phyloP scores from a whole-genome alignment of 441 rosid genomes.

The Erysimum cheiri region DNA sequence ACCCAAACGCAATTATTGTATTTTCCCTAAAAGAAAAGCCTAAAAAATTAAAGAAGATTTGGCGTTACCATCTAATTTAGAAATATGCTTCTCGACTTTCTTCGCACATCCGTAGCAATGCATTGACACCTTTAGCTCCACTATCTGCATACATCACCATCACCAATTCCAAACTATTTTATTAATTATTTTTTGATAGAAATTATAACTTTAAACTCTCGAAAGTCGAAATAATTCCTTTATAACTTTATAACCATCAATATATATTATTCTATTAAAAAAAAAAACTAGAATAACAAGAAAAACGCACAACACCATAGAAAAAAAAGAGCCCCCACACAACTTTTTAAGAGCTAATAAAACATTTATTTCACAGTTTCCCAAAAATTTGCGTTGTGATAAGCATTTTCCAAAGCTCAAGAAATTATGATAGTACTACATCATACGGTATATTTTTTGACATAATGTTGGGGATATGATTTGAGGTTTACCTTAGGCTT shows the following conservation, averaged over 20 bases:
- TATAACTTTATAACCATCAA: slow-evolving; percentile 5
- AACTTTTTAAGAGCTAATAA: slow-evolving; percentile 34
- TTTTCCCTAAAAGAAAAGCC: slow-evolving; percentile 31
- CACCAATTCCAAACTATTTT: slow-evolving; percentile 7
- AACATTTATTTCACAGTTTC: slow-evolving; percentile 36
- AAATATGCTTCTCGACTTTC: slow-evolving; percentile 87
- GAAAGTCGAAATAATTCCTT: not conserved
- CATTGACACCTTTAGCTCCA: slow-evolving; percentile 87
- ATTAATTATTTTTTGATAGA: not conserved
- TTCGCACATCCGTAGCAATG: slow-evolving; percentile 92
- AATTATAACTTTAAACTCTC: not conserved
- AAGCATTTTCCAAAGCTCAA: slow-evolving; percentile 39
- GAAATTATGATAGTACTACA: slow-evolving; percentile 8
- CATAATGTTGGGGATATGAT: slow-evolving; percentile 10
- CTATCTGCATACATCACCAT: slow-evolving; percentile 56
- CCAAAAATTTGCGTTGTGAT: slow-evolving; percentile 22
- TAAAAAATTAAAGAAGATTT: slow-evolving; percentile 41
- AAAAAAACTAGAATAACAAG: slow-evolving; percentile 30
- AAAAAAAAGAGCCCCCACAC: slow-evolving; percentile 32
- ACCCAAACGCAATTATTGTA: slow-evolving; percentile 26
- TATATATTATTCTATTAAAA: slow-evolving; percentile 1
- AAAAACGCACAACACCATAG: slow-evolving; percentile 37
- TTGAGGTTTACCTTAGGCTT: slow-evolving; percentile 73
- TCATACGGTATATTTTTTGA: too few species aligned
- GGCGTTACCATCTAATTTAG: slow-evolving; percentile 78